These are phyloP conservation scores for Annulohypoxylon bovei DNA, from an alignment of 495 filamentous ascomycete species.

Conservation along the genomic window DNA sequence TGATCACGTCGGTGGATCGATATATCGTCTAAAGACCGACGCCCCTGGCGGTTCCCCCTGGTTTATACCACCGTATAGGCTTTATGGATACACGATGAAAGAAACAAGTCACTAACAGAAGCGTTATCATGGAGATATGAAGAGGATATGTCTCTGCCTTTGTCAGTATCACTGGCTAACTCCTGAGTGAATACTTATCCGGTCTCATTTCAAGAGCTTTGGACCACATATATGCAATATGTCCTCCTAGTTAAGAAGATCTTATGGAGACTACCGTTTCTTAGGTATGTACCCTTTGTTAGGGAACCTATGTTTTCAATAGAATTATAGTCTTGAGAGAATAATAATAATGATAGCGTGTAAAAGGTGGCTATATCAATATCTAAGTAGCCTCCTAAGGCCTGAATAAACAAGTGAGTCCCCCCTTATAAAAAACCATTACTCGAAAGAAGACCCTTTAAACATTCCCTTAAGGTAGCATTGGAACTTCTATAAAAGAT, in stretches of 20 bases:
- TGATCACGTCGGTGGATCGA: neutral
- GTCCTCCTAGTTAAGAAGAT: neutral
- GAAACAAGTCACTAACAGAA: neutral
- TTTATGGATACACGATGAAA: neutral
- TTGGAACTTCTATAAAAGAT: too few species aligned
- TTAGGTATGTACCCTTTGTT: too few species aligned
- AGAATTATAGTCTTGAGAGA: too few species aligned
- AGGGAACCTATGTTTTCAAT: too few species aligned
- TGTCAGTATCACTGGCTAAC: neutral
- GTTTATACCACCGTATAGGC: neutral
- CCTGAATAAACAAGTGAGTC: too few species aligned
- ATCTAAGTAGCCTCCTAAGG: neutral
- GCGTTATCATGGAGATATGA: neutral
- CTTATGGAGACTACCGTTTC: too few species aligned
- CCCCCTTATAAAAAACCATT: neutral
- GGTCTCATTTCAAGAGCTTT: too few species aligned
- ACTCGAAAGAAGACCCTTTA: neutral
- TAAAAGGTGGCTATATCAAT: neutral
- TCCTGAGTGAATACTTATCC: neutral
- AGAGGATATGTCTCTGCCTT: neutral
- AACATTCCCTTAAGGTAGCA: too few species aligned
- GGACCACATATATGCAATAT: too few species aligned
- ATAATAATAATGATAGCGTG: neutral
- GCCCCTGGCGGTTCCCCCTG: neutral
- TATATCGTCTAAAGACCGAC: neutral